A percentile compares a stretch with the other conserved stretches of the same genome.
phyloP scores from a whole-genome alignment of 805 yeast genomes.

The Ogataea paradorogensis region DNA sequence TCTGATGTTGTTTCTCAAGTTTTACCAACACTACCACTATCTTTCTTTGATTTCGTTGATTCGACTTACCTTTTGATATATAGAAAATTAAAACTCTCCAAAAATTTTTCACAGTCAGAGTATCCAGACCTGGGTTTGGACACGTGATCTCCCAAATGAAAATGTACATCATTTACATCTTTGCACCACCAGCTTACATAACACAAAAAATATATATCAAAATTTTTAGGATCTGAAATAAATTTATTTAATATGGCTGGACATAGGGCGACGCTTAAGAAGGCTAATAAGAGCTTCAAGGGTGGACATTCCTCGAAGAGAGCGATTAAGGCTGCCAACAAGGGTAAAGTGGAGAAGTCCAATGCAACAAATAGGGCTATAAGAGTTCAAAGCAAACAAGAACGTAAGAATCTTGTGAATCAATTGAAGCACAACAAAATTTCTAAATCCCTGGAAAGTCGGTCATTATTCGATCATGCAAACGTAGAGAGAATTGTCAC shows the following conservation, averaged over 20 bases:
- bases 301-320: slow-evolving; percentile 90
- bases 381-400: slow-evolving; percentile 44
- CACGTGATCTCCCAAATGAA: slow-evolving; percentile 8
- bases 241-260: slow-evolving; percentile 51
- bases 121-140: slow-evolving; percentile 6
- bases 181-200: slow-evolving; percentile 5
- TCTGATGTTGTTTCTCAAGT: not conserved
- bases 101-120: slow-evolving; percentile 18
- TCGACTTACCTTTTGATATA: slow-evolving; percentile 11
- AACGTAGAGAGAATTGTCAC: slow-evolving; percentile 87
- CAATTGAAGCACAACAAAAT: slow-evolving; percentile 78
- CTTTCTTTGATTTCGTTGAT: not conserved
- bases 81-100: slow-evolving; percentile 10
- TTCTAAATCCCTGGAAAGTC: slow-evolving; percentile 50
- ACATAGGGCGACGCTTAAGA: slow-evolving; percentile 82
- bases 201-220: slow-evolving; percentile 8
- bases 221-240: slow-evolving; percentile 11
- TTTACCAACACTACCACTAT: not conserved
- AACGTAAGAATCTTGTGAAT: slow-evolving; percentile 73
- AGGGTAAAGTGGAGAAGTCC: slow-evolving; percentile 84
- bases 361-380: slow-evolving; percentile 35
- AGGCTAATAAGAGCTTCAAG: slow-evolving; percentile 86
- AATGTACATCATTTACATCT: not conserved
- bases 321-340: slow-evolving; percentile 70
- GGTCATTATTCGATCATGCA: slow-evolving; percentile 59